A percentile compares a stretch with the other conserved stretches of the same genome.
phyloP scores from a whole-genome alignment of 148 eudicot species.

The Talinum fruticosum region DNA sequence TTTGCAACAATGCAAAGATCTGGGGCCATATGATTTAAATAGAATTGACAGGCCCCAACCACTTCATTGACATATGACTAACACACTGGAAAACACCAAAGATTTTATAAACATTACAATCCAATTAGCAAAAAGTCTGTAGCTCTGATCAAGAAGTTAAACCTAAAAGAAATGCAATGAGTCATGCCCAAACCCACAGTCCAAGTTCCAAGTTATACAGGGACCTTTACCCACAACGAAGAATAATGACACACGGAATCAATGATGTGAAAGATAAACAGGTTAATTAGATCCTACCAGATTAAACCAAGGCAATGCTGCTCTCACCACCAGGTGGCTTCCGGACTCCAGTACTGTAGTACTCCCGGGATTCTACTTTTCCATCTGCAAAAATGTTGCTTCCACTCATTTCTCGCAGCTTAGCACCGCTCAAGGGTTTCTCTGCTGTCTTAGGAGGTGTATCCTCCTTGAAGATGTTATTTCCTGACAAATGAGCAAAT shows the following conservation, averaged over 20 bases:
- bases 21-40: conserved; percentile 6
- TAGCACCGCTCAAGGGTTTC: conserved; percentile 75
- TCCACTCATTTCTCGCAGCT: conserved; percentile 88
- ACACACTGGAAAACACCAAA: conserved; percentile 25
- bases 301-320: conserved; percentile 85
- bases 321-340: conserved; percentile 99
- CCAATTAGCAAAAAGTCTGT: conserved; percentile 42
- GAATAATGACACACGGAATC: conserved; percentile 24
- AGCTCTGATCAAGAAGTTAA: conserved; percentile 31
- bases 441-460: conserved; percentile 49
- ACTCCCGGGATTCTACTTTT: conserved; percentile 78
- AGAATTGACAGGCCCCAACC: conserved; percentile 23
- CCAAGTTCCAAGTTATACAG: conserved; percentile 21
- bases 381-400: conserved; percentile 84
- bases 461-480: conserved; percentile 76
- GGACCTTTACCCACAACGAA: conserved; percentile 21
- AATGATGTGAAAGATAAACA: conserved; percentile 23
- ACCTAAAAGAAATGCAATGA: conserved; percentile 17
- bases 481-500: conserved; percentile 79
- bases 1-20: background rate
- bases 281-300: conserved; percentile 31
- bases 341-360: conserved; percentile 75
- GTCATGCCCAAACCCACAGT: conserved; percentile 28
- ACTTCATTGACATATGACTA: conserved; percentile 25
- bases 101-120: conserved; percentile 42